Evolutionary conservation across 106 monocot genomes (phyloP).

Genomic region (Apostasia ramifera): DNA sequence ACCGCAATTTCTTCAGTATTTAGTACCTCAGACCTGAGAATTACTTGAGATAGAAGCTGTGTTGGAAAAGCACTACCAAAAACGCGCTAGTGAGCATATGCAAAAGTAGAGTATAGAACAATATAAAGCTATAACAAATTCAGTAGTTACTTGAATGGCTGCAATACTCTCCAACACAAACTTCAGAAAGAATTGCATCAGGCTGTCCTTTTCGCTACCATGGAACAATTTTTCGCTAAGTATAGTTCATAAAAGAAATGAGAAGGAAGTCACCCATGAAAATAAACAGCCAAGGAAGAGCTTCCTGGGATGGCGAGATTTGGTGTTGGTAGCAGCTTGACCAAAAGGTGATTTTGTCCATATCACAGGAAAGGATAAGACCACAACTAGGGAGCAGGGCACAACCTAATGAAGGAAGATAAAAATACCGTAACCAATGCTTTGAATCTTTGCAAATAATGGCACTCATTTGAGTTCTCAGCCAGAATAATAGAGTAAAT

Average conservation of each 20-base stretch:
- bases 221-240: conserved; percentile 37
- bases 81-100: background rate
- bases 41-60: conserved; percentile 18
- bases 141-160: conserved; percentile 6
- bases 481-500: too few relatives aligned
- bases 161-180: conserved; percentile 18
- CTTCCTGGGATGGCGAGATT: conserved; percentile 43
- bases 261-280: conserved; percentile 49
- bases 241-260: conserved; percentile 77
- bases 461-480: too few relatives aligned
- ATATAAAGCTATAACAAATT: background rate
- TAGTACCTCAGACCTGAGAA: conserved; percentile 15
- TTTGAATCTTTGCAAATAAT: too few relatives aligned
- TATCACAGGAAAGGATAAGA: conserved; percentile 38
- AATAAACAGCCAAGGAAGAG: conserved; percentile 70
- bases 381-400: conserved; percentile 8
- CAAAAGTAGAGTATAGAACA: background rate
- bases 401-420: conserved; percentile 21
- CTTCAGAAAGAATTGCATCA: conserved; percentile 42
- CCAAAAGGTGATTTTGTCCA: conserved; percentile 54
- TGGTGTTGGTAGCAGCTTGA: conserved; percentile 48
- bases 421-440: background rate
- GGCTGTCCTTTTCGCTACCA: conserved; percentile 29
- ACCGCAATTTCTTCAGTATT: background rate
- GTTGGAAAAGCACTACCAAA: conserved; percentile 13